Conservation (phyloP, 1,284 basidiomycete species). For the Rhodotorula sp. region DNA sequence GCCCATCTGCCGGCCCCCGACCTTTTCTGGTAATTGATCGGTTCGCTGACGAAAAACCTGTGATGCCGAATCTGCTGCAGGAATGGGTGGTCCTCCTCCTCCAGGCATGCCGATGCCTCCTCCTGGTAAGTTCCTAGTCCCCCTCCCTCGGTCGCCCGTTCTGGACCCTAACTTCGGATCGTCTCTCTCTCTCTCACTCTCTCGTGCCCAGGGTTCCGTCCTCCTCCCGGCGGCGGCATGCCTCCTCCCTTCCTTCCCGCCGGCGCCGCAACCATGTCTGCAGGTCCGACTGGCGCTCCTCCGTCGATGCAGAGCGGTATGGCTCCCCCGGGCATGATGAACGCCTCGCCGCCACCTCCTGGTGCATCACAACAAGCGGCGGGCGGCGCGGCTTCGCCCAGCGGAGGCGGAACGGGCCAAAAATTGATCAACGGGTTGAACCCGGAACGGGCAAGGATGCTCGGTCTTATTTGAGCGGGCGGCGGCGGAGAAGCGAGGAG, state of each 20-base stretch:
- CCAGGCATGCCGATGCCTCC: conserved; percentile 53
- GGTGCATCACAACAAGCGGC: background rate
- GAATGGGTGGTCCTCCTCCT: conserved; percentile 49
- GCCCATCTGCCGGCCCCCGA: conserved; percentile 12
- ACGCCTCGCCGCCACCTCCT: conserved; percentile 8
- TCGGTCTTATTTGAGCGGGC: conserved; percentile 30
- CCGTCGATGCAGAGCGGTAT: background rate
- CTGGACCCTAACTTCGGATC: no score
- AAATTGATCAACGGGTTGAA: conserved; percentile 41
- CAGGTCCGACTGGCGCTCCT: background rate
- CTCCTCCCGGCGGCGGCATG: conserved; percentile 26
- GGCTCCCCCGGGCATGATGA: background rate
- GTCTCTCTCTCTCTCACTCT: background rate
- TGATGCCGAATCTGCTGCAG: background rate
- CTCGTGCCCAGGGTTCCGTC: conserved; percentile 21
- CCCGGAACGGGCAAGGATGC: conserved; percentile 38
- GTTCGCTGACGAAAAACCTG: no score
- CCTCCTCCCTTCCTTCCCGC: conserved; percentile 30
- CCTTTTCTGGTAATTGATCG: background rate
- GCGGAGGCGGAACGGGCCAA: background rate
- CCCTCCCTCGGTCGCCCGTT: no score
- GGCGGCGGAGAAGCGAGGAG: background rate
- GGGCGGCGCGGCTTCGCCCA: background rate
- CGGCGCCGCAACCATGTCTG: background rate
- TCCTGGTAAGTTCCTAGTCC: conserved; percentile 9